Percentiles rank a stretch among this genome's conserved stretches.
Evolutionary conservation across 306 rosid genomes (phyloP).

Genomic region (barrel medic (Medicago truncatula)): MtrunA17r5.0-ANR NC_053042.1:1834501-1835000

Average conservation of each 20-base stretch:
- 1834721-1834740: not conserved
- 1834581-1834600: constrained; percentile 5
- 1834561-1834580: not conserved
- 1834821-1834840: constrained; percentile 12
- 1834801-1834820: constrained; percentile 31
- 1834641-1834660: not conserved
- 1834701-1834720: constrained; percentile 17
- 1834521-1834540: not conserved
- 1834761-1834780: constrained; percentile 37
- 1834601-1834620: constrained; percentile 2
- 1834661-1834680: constrained; percentile 14
- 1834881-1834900: not conserved
- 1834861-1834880: not conserved
- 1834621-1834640: not conserved
- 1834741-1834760: constrained; percentile 21
- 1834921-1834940: constrained; percentile 14
- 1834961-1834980: not conserved
- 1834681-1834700: not conserved
- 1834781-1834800: constrained; percentile 34
- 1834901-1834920: not conserved
- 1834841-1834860: constrained; percentile 17
- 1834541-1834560: not conserved
- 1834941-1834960: not conserved
- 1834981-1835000: not conserved
- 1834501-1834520: constrained; percentile 12